Base-by-base conservation (phyloP, 139 green algal species). In the Coelastrella sp. region DNA sequence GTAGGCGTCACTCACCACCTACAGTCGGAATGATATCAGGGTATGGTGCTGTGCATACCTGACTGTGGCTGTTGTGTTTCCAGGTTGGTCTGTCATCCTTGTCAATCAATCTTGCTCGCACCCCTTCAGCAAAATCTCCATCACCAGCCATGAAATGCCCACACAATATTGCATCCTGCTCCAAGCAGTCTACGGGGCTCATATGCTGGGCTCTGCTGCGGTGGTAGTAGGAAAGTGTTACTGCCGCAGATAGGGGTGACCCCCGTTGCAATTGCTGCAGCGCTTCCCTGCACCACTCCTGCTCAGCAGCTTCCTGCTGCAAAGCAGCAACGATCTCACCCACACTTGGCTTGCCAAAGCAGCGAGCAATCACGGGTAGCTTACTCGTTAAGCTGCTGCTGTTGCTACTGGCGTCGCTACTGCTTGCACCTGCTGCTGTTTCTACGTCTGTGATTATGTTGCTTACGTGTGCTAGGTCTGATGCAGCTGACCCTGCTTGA, bases 31-130 rank as follows among this genome's bases (percentile, higher is more conserved):
- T 77, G 14, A 32, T 77, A 22, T 23, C 16, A 77, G 6, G 71
- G 17, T 32, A 57, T 57, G 22, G 4, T 32, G 14, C 74, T 58
- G 23, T 23, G 54, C 77, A 71, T 66, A 97, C 95, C 57, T 97
- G 47, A 2, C 91, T 83, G 2, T 95, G 59, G 76, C 47, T 92
- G 58, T 90, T 61, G 71, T 95, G 96, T 73, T 87, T 88, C 97
- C 97, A 99, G 0, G 14, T 20, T 7, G 97, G 94, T 75, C 73
- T 88, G 76, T 92, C 93, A 86, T 90, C 93, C 90, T 96, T 97
- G 81, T 97, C 93, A 14, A 99, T 96, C 14, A 99, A 94, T 61
- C 92, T 83, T 13, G 97, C 96, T 17, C 90, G 54, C 57, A 99
- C 96, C 19, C 96, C 96, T 86, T 97, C 95, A 3, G 85, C 61